A percentile compares a stretch with the other conserved stretches of the same genome.
Conservation (phyloP, 495 filamentous ascomycete genomes). For the Lasiosphaeria ovina region DNA sequence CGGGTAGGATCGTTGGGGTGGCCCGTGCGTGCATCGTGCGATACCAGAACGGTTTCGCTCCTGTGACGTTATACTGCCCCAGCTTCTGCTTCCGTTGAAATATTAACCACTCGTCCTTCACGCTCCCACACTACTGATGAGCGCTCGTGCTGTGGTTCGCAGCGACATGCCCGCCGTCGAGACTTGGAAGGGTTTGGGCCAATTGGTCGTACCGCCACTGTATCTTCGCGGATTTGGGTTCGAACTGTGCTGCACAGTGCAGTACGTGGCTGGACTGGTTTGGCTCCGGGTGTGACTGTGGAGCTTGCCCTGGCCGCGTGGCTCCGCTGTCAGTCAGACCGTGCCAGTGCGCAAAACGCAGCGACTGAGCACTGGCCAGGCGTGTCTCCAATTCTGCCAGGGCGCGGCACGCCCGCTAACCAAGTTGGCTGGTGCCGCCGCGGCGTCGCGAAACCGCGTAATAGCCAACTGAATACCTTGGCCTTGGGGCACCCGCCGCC, state of each 20-base stretch:
- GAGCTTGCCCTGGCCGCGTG: constrained; percentile 17
- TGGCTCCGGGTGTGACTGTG: constrained; percentile 4
- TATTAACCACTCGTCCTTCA: too few relatives aligned
- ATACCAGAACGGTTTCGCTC: background rate
- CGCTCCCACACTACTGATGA: too few relatives aligned
- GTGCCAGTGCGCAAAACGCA: constrained; percentile 11
- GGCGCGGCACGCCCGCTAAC: constrained; percentile 17
- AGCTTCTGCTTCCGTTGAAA: too few relatives aligned
- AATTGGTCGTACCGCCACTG: constrained; percentile 13
- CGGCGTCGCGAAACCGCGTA: constrained; percentile 38
- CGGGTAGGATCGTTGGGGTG: background rate
- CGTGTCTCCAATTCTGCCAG: constrained; percentile 14
- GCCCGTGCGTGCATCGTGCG: background rate
- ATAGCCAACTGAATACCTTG: constrained; percentile 18
- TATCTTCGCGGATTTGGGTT: too few relatives aligned
- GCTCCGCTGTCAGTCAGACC: constrained; percentile 14
- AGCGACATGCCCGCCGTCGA: background rate
- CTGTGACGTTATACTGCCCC: background rate
- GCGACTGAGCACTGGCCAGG: background rate
- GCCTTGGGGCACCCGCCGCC: too few relatives aligned
- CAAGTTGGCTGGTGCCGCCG: constrained; percentile 20
- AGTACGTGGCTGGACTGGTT: constrained; percentile 14
- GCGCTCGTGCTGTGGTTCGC: too few relatives aligned
- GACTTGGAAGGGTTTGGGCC: background rate
- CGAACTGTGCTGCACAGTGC: background rate